Conservation (phyloP, 2,329 filamentous ascomycete species). For the Alternaria rosae region DNA sequence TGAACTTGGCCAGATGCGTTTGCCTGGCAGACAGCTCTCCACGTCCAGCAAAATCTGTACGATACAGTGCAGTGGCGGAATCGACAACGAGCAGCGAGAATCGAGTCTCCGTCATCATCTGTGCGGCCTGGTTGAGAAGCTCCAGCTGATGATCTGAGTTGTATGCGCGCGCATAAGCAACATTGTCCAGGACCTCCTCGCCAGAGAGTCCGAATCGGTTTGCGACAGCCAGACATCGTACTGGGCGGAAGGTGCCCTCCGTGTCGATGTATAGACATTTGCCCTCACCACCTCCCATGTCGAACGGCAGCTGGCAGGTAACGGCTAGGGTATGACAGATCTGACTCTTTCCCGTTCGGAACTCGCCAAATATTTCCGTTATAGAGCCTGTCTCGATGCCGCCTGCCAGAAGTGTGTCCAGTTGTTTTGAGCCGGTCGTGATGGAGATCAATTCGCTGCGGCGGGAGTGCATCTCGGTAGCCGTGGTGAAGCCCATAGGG, state of each 20-base stretch:
- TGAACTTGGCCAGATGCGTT: slow-evolving; percentile 86
- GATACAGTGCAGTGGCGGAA: slow-evolving; percentile 92
- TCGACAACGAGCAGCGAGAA: slow-evolving; percentile 97
- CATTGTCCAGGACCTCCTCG: slow-evolving; percentile 97
- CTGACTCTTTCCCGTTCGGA: slow-evolving; percentile 97
- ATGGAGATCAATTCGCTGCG: slow-evolving; percentile 97
- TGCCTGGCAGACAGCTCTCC: slow-evolving; percentile 95
- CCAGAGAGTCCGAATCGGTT: slow-evolving; percentile 94
- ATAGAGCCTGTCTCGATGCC: slow-evolving; percentile 97
- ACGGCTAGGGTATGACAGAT: slow-evolving; percentile 99
- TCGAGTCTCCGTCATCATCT: slow-evolving; percentile 99
- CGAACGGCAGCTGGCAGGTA: slow-evolving; percentile 95
- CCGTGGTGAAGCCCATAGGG: slow-evolving; percentile 98
- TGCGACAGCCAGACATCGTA: slow-evolving; percentile 87
- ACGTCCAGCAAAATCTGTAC: slow-evolving; percentile 95
- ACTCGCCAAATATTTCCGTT: slow-evolving; percentile 97
- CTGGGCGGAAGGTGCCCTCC: slow-evolving; percentile 91
- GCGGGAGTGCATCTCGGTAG: slow-evolving; percentile 97
- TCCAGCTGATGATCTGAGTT: slow-evolving; percentile 98
- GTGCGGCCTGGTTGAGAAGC: slow-evolving; percentile 89
- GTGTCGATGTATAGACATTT: slow-evolving; percentile 99
- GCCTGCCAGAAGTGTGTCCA: slow-evolving; percentile 92
- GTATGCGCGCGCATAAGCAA: slow-evolving; percentile 96
- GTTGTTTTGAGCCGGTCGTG: slow-evolving; percentile 95
- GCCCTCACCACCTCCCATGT: slow-evolving; percentile 98